A percentile compares a stretch with the other conserved stretches of the same genome.
These are phyloP conservation scores for Apiospora arundinis DNA, from an alignment of 2,329 filamentous ascomycete species.

Conservation along the genomic window DNA sequence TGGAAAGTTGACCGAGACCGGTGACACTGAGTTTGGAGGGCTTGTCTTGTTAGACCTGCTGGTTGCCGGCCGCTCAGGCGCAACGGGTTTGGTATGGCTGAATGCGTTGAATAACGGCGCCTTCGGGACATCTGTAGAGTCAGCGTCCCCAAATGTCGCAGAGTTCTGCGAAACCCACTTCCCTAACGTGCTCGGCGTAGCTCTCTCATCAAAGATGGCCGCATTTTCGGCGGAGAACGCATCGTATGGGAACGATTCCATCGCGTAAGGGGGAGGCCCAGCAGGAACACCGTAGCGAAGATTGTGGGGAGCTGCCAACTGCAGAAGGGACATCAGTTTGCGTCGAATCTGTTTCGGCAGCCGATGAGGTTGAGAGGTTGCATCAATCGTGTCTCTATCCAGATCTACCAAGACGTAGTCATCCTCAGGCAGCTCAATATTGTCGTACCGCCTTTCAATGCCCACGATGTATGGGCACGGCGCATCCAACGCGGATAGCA, in stretches of 20 bases:
- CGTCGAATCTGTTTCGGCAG: slow-evolving; percentile 88
- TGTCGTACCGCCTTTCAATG: slow-evolving; percentile 90
- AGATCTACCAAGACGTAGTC: slow-evolving; percentile 96
- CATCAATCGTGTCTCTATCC: slow-evolving; percentile 88
- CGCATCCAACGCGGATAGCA: slow-evolving; percentile 90
- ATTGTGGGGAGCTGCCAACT: slow-evolving; percentile 89
- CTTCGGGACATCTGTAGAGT: slow-evolving; percentile 56
- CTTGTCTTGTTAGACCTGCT: slow-evolving; percentile 68
- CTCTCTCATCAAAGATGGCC: slow-evolving; percentile 75
- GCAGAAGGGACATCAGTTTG: slow-evolving; percentile 87
- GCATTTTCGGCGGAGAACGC: slow-evolving; percentile 87
- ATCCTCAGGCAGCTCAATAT: slow-evolving; percentile 85
- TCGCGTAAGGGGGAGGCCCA: slow-evolving; percentile 91
- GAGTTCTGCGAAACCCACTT: slow-evolving; percentile 92
- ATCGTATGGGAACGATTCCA: slow-evolving; percentile 91
- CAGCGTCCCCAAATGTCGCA: slow-evolving; percentile 78
- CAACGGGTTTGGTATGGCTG: slow-evolving; percentile 73
- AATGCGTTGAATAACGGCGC: slow-evolving; percentile 91
- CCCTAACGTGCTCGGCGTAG: slow-evolving; percentile 74
- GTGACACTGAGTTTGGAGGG: slow-evolving; percentile 72
- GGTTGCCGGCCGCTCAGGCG: slow-evolving; percentile 78
- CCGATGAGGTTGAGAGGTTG: slow-evolving; percentile 76
- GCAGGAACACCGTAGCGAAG: slow-evolving; percentile 82
- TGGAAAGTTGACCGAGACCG: slow-evolving; percentile 79
- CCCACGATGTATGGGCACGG: slow-evolving; percentile 98